These are phyloP conservation scores for Colletotrichum sp. DNA, from an alignment of 2,329 filamentous ascomycete species.

Conservation along the genomic window DNA sequence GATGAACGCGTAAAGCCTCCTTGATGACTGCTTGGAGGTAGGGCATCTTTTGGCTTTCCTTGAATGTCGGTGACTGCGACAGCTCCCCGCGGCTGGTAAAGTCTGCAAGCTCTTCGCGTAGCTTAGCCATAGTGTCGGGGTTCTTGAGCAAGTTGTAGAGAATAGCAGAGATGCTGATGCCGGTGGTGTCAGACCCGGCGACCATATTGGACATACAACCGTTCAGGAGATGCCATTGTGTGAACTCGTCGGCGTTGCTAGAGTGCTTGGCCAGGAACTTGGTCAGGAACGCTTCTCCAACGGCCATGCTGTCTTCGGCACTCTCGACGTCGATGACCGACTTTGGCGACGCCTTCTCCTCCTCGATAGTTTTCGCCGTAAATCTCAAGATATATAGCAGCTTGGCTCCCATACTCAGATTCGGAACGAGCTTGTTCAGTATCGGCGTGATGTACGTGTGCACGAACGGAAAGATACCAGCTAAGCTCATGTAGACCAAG, in stretches of 20 bases:
- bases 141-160: constrained; percentile 48
- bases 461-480: constrained; percentile 45
- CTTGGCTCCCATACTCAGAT: not conserved
- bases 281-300: constrained; percentile 41
- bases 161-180: constrained; percentile 48
- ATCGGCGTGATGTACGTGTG: constrained; percentile 37
- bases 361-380: constrained; percentile 35
- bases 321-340: constrained; percentile 12
- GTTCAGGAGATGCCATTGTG: constrained; percentile 35
- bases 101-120: constrained; percentile 27
- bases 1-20: constrained; percentile 57
- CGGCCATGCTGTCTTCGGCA: constrained; percentile 15
- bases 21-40: constrained; percentile 61
- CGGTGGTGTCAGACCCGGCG: constrained; percentile 50
- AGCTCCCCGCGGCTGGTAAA: constrained; percentile 17
- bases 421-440: constrained; percentile 31
- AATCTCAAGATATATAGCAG: constrained; percentile 26
- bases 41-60: constrained; percentile 45
- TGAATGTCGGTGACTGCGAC: constrained; percentile 32
- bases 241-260: constrained; percentile 44
- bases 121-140: constrained; percentile 24
- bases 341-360: constrained; percentile 24
- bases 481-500: constrained; percentile 39
- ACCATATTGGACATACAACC: constrained; percentile 37
- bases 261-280: constrained; percentile 45